Base-by-base conservation (phyloP, 2,329 filamentous ascomycete genomes). In the Lachnellula arida region DNA sequence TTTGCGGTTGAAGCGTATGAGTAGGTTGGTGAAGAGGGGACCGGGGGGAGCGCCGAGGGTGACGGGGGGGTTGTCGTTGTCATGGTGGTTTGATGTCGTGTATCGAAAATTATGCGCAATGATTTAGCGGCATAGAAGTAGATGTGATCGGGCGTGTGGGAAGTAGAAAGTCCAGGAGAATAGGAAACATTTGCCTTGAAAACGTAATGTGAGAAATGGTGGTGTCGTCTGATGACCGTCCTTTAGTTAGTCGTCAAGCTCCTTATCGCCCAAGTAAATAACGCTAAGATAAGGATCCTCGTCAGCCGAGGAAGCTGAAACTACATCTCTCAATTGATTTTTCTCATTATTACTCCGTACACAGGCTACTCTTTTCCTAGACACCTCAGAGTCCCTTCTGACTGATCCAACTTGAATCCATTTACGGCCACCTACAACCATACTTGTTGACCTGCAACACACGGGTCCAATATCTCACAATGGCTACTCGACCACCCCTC, bases 1-100 rank as follows among this genome's bases (percentile, higher is more conserved):
- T 83, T 82, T 35, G 82, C 76, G 17, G 83, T 86, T 42, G 82
- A 85, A 55, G 83, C 81, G 68, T 84, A 78, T 14, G 84, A 85
- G 69, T 81, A 85, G 23, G 82, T 79, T 40, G 84, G 84, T 17
- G 82, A 86, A n/a, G 72, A 72, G 5, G 84, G 84, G n/a, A 86
- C 75, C 1, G 81, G 79, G 17, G 82, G 82, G 0, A 84, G 73
- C 60, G 80, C 76, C n/a, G 79, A 81, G 9, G 76, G 79, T 35
- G 80, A 79, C 37, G 71, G 72, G 32, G 74, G 70, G 14, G 54
- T 59, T n/a, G n/a, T n/a, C n/a, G n/a, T n/a, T 54, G 58, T 39
- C 55, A 56, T 48, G 48, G 53, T 57, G 49, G 48, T 15, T 42
- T 32, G 28, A 4, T 32, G 28, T 32, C 28, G 28, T 32, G 28